phyloP scores from a whole-genome alignment of 106 monocot species.

The Apostasia shenzhenica region DNA sequence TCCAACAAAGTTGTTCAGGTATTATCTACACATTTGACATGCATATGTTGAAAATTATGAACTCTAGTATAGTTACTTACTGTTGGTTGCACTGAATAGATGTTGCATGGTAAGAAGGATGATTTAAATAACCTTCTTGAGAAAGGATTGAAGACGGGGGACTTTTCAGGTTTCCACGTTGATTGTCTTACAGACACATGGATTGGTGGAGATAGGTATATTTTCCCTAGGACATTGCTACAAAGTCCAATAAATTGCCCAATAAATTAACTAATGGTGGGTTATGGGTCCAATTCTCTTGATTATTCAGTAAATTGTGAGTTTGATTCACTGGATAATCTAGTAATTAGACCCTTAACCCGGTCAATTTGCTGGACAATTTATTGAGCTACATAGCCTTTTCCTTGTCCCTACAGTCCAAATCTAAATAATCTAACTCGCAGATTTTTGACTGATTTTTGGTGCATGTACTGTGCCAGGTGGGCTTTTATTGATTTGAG shows the following conservation, averaged over 20 bases:
- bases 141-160: slow-evolving; percentile 66
- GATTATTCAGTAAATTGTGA: no score
- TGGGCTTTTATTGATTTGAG: slow-evolving; percentile 97
- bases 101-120: slow-evolving; percentile 66
- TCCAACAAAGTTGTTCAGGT: slow-evolving; percentile 74
- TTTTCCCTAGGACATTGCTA: background rate
- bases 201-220: slow-evolving; percentile 81
- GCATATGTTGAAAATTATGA: background rate
- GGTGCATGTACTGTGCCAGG: slow-evolving; percentile 29
- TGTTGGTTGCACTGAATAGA: slow-evolving; percentile 25
- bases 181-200: slow-evolving; percentile 94
- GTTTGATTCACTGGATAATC: no score
- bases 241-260: no score
- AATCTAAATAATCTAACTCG: background rate
- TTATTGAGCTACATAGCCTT: no score
- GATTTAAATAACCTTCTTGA: slow-evolving; percentile 42
- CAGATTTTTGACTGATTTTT: slow-evolving; percentile 7
- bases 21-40: background rate
- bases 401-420: background rate
- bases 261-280: no score
- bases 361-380: no score
- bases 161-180: slow-evolving; percentile 59
- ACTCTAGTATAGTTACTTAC: slow-evolving; percentile 5
- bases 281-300: no score
- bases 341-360: no score